Evolutionary conservation across 805 yeast species (phyloP), one percentile per base, ranked within the genome.

Genomic region (Wickerhamomyces silvicola): DNA sequence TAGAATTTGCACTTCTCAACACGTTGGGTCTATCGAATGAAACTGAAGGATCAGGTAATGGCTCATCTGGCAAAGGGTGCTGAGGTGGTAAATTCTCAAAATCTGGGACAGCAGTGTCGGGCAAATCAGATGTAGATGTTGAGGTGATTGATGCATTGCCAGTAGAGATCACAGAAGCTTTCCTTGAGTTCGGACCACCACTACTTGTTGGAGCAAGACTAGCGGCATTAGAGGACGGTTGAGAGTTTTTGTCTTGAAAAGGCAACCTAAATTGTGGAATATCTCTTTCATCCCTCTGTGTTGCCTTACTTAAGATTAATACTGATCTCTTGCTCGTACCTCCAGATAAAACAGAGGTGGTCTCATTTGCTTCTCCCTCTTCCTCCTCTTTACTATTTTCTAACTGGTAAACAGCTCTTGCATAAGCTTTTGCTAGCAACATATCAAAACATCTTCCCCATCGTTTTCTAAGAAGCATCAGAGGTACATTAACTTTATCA

Each of bases 391-490:
- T 32, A 10, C 14, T 20, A 9, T 24, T 38, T 16, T 60, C 61
- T 24, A 59, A 45, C 20, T 49, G 53, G 22, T 52, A 45, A 8
- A 56, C 56, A 7, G 83, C 79, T 36, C 72, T 62, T 0, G 80
- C 74, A 51, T 81, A 83, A 1, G 79, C 82, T 43, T 71, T 68
- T 0, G 86, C 64, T 24, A 82, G 52, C 12, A 81, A 40, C 41
- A 66, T 66, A 41, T 78, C 78, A 48, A 83, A 83, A 39, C 72
- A 78, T 21, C 72, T 55, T 1, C 92, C 92, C 94, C 94, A 83
- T 48, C 92, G 63, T 43, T 77, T 80, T 42, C 82, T 65, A 32
- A 83, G 61, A 4, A 82, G 58, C 41, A 62, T 66, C 29, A 75
- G 38, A 1, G 88, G 80, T 4, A 78, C 74, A 0, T 79, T 75